Evolutionary conservation across 805 yeast species (phyloP), one percentile per base, ranked within the genome.

Genomic region (Sugiyamaella valdiviana): DNA sequence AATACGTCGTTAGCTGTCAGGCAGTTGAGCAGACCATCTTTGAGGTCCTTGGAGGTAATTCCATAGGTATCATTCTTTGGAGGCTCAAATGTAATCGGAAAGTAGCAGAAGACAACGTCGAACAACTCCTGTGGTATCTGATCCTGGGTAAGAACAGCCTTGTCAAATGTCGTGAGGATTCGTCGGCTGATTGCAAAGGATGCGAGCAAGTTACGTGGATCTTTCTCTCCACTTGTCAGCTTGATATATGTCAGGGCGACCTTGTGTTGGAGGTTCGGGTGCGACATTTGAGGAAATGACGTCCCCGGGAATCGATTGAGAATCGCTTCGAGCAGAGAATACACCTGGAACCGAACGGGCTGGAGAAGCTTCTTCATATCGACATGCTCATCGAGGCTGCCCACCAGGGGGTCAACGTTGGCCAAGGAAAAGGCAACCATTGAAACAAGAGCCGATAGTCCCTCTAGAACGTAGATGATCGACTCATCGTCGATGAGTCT

Each of bases 21-120:
- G 2, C 90, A 82, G 1, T 59, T 56, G 56, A 90, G 73, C 47
- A 93, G 69, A 5, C 77, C 73, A 9, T 58, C 39, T 60, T 86
- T 87, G 56, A 95, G 71, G 46, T 88, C 85, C 1, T 74, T 77
- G 1, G 88, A 78, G 0, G 95, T 79, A 54, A 88, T 85, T 53
- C 82, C 79, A 63, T 89, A 88, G 0, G 93, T 90, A 58, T 91
- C 96, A 63, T 86, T 86, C 56, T 75, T 71, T 2, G 98, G 96
- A 1, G 98, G 96, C 50, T 81, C 82, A 68, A 95, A 93, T 1
- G 96, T 85, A 39, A 93, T 90, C 10, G 99, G 99, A 69, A 91
- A 93, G 68, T 93, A 93, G 65, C 99, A 93, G 63, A 91, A 95
- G 37, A 87, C 73, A 32, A 85, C 79, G 62, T 93, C 99, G 62